phyloP scores from a whole-genome alignment of 1,284 basidiomycete species.

The Tranzscheliella williamsii region DNA sequence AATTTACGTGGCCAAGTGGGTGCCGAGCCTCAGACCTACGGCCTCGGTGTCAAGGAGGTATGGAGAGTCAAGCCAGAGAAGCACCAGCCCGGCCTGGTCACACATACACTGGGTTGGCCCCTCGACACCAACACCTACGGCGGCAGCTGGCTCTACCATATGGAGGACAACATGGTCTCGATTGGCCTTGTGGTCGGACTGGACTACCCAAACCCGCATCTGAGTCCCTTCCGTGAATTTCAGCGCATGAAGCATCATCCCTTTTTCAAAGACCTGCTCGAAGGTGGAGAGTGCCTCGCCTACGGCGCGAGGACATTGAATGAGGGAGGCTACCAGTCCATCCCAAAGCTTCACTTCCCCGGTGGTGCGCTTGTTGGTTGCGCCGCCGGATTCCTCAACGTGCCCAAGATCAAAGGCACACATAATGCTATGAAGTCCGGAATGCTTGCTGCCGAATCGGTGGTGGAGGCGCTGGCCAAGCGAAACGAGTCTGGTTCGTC shows the following conservation, averaged over 20 bases:
- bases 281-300: slow-evolving; percentile 77
- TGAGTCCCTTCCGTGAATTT: slow-evolving; percentile 89
- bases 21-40: slow-evolving; percentile 90
- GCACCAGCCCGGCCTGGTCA: slow-evolving; percentile 80
- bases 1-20: slow-evolving; percentile 71
- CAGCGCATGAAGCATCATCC: slow-evolving; percentile 99
- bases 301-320: slow-evolving; percentile 91
- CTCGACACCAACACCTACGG: slow-evolving; percentile 84
- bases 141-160: slow-evolving; percentile 93
- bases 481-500: slow-evolving; percentile 54
- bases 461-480: slow-evolving; percentile 70
- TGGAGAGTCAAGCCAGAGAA: slow-evolving; percentile 83
- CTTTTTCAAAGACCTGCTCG: slow-evolving; percentile 79
- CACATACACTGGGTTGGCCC: slow-evolving; percentile 95
- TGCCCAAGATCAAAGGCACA: slow-evolving; percentile 99
- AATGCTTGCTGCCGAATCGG: slow-evolving; percentile 91
- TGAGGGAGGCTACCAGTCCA: slow-evolving; percentile 91
- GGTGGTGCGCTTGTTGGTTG: slow-evolving; percentile 95
- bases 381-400: slow-evolving; percentile 90
- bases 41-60: slow-evolving; percentile 94
- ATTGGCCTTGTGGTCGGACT: slow-evolving; percentile 90
- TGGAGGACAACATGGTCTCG: slow-evolving; percentile 88
- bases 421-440: slow-evolving; percentile 99
- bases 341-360: slow-evolving; percentile 89
- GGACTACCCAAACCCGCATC: slow-evolving; percentile 92